phyloP scores from a whole-genome alignment of 129 eudicot species.

The Apium graveolens region DNA sequence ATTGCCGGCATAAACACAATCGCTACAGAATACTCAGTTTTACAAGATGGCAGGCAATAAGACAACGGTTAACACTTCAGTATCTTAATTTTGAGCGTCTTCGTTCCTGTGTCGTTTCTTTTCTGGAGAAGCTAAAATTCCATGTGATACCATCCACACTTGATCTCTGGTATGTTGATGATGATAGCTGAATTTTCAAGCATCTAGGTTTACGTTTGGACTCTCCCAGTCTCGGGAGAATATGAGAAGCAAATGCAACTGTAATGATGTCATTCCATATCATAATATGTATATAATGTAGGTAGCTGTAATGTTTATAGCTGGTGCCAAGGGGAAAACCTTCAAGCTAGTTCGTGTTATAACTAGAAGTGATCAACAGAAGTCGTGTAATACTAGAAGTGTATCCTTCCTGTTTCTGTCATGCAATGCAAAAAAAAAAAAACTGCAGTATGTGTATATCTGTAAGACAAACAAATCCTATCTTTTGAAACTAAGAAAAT shows the following conservation, averaged over 20 bases:
- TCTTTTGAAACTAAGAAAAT: neutral
- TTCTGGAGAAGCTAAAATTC: constrained; percentile 4
- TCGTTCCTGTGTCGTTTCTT: constrained; percentile 12
- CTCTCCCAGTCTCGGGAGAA: neutral
- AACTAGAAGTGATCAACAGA: constrained; percentile 15
- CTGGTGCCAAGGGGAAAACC: constrained; percentile 36
- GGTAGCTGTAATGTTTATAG: constrained; percentile 24
- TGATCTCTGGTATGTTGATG: constrained; percentile 6
- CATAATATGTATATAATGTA: constrained; percentile 30
- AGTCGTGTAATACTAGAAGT: constrained; percentile 2
- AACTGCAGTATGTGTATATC: neutral
- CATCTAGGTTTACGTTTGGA: neutral
- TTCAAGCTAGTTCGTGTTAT: constrained; percentile 30
- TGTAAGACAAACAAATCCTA: no score
- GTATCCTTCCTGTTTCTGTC: neutral
- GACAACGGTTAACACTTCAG: neutral
- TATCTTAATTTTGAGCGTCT: neutral
- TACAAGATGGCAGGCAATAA: constrained; percentile 3
- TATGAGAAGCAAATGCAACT: neutral
- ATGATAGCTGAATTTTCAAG: constrained; percentile 4
- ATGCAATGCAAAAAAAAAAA: neutral
- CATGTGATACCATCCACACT: neutral
- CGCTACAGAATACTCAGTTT: no score
- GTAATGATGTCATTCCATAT: neutral
- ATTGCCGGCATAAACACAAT: constrained; percentile 16